Evolutionary conservation across 257 asterid genomes (phyloP).

Genomic region (Nicotiana paniculata): DNA sequence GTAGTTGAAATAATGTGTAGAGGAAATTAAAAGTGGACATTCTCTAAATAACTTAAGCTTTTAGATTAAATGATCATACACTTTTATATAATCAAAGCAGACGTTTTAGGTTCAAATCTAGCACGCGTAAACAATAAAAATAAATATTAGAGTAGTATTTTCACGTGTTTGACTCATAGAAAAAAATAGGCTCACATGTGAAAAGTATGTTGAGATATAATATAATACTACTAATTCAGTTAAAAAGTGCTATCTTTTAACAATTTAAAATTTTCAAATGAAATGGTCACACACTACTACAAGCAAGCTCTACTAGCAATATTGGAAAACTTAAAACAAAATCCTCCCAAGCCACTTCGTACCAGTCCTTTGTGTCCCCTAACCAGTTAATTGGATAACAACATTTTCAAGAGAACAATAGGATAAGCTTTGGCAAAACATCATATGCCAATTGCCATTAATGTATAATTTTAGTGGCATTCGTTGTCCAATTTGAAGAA

Average conservation of each 20-base stretch:
- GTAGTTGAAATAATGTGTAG: background rate
- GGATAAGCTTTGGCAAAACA: background rate
- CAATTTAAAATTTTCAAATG: background rate
- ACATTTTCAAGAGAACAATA: background rate
- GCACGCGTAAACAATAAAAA: too few relatives aligned
- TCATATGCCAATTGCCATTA: background rate
- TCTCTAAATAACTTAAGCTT: background rate
- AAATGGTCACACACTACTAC: background rate
- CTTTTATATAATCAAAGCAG: background rate
- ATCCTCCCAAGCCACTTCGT: background rate
- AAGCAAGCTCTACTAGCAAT: background rate
- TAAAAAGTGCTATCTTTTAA: background rate
- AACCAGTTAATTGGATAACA: background rate
- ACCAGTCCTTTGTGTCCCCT: background rate
- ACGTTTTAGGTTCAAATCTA: background rate
- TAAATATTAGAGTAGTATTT: background rate
- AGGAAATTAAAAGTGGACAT: background rate
- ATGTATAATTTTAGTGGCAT: background rate
- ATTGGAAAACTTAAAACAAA: background rate
- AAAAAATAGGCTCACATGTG: background rate
- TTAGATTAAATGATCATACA: background rate
- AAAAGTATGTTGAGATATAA: background rate
- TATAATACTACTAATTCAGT: background rate
- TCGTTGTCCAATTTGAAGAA: background rate
- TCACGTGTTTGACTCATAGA: background rate